Base-by-base conservation (phyloP, 2,329 filamentous ascomycete species). In the Onygenales sp. region DNA sequence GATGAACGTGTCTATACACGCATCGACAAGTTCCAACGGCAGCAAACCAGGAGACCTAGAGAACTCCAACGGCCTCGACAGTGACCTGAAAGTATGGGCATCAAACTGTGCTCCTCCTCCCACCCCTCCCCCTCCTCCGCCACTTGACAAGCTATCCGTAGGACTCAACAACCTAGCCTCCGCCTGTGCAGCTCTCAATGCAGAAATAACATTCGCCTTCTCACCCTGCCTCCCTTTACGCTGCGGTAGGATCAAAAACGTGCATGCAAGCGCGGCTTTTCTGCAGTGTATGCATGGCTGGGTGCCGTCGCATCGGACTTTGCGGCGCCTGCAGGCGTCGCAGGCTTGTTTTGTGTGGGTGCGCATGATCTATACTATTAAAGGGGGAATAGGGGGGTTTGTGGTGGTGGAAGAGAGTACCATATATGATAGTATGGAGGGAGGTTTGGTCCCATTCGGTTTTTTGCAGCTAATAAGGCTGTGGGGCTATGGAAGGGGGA, bases 251-350 rank as follows among this genome's bases (percentile, higher is more conserved):
- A 52, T 47, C 10, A 59, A 54, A 13, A 57, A 55, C 17, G 54
- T 58, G 42, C 61, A 63, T 13, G 32, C 52, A 6, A 63, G 51
- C n/a, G 48, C 50, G 11, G 57, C 58, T 4, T 53, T 49, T 39
- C 51, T 54, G 51, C 58, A 62, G 43, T 56, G 58, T 27, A 44
- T 52, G 44, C 61, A 62, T 17, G 61, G 61, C 6, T 55, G 52
- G 14, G 53, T 49, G 2, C 50, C 52, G 11, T 54, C 58, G 40
- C 61, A 63, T 53, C 58, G 59, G 42, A 63, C 54, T 33, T 63
- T 63, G 11, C 61, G 59, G 6, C 61, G 60, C 10, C 61, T 59
- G 53, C 61, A 63, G 27, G 58, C 61, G 47, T 63, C 61, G 53
- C 61, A 63, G 37, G 61, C 61, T 34, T 57, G 7, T 57, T 57